Conservation (phyloP, 2,329 filamentous ascomycete genomes). For the Metarhizium robertsii region DNA sequence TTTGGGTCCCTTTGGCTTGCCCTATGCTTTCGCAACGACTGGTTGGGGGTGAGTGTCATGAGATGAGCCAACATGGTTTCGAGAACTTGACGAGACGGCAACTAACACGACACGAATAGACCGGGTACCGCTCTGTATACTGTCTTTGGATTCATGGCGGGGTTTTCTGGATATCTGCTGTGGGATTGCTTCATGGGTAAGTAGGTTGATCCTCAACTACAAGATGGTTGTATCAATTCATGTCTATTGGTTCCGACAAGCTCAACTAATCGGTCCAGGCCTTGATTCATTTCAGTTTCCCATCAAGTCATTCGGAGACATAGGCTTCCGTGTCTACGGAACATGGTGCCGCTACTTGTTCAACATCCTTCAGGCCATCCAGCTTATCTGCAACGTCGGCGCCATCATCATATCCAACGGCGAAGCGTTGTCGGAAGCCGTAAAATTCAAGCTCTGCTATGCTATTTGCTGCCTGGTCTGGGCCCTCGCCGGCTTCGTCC, state of each 20-base stretch:
- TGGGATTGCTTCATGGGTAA: conserved; percentile 31
- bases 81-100: neutral
- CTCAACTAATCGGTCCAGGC: neutral
- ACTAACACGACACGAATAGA: conserved; percentile 4
- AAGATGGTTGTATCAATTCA: neutral
- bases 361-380: conserved; percentile 37
- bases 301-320: conserved; percentile 34
- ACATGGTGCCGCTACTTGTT: conserved; percentile 32
- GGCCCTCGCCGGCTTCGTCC: conserved; percentile 37
- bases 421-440: conserved; percentile 44
- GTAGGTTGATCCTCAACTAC: neutral
- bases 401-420: conserved; percentile 43
- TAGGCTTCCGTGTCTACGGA: conserved; percentile 38
- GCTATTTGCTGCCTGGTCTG: conserved; percentile 43
- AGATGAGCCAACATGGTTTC: neutral
- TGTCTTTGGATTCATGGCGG: conserved; percentile 27
- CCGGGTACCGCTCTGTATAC: conserved; percentile 34
- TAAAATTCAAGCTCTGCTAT: conserved; percentile 39
- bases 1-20: conserved; percentile 32
- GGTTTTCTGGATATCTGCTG: conserved; percentile 31
- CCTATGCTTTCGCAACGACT: conserved; percentile 20
- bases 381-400: conserved; percentile 39
- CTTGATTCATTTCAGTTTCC: conserved; percentile 37
- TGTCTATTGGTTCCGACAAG: neutral
- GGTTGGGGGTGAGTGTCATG: conserved; percentile 23